Evolutionary conservation across 805 yeast genomes (phyloP), one percentile per base, ranked within the genome.

Genomic region (Trichomonascus vanleenenianus): DNA sequence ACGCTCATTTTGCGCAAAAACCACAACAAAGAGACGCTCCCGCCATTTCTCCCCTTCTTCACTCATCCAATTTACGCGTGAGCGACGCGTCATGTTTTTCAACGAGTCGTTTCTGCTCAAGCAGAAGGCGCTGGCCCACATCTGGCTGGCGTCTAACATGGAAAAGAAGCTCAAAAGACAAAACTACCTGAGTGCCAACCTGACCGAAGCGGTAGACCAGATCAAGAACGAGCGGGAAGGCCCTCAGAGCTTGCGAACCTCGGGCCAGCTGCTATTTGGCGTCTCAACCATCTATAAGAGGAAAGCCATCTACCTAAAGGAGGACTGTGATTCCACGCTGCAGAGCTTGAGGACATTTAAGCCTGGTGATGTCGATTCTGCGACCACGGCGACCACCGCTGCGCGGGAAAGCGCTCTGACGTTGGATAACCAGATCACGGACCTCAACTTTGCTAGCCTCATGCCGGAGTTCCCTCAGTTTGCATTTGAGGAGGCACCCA

Each of bases 61-160:
- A 14, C 25, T 35, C 20, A n/a, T 37, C 19, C 18, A 39, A 39
- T 12, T 16, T 16, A 37, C 40, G 20, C 27, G 14, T n/a, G 40
- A 37, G 22, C 30, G 27, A 37, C 40, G 40, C 40, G 40, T 22
- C 14, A 75, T 75, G 80, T 70, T 73, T 52, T 72, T 66, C 49
- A 69, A 79, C 2, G 79, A 75, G 44, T 68, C 70, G 42, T 61
- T 79, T 30, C 68, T 81, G 16, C 71, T 85, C 2, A 80, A 77
- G 49, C 81, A 81, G 58, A 94, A 95, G 2, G 95, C 95, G 1
- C 68, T 88, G 49, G 95, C 94, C 2, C 85, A 82, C 52, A 88
- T 87, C 7, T 88, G 96, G 96, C 71, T 88, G 40, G 96, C 96
- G 8, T 91, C 96, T 16, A 88, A 85, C 59, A 74, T 88, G 64